Percentiles rank a stretch among this genome's conserved stretches.
phyloP scores from a whole-genome alignment of 805 yeast genomes.

The Myxozyma nipponensis region DNA sequence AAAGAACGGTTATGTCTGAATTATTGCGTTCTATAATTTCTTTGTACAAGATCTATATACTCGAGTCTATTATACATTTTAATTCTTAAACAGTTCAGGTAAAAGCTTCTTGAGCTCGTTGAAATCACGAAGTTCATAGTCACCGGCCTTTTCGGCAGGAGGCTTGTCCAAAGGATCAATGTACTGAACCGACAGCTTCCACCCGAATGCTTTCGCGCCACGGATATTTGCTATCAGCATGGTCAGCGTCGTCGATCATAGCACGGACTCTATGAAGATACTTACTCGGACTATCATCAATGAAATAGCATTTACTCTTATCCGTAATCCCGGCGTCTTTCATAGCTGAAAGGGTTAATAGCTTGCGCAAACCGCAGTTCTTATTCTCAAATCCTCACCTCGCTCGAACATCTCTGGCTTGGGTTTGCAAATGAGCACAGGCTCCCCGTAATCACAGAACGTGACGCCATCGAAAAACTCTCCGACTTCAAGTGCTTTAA shows the following conservation, averaged over 20 bases:
- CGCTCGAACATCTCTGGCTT: slow-evolving; percentile 62
- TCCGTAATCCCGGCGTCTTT: slow-evolving; percentile 55
- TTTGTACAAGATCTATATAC: too few species aligned
- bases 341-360: slow-evolving; percentile 38
- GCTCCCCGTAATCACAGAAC: slow-evolving; percentile 72
- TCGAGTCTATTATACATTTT: too few species aligned
- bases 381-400: slow-evolving; percentile 42
- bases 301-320: slow-evolving; percentile 57
- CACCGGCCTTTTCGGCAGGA: slow-evolving; percentile 40
- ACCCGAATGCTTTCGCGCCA: slow-evolving; percentile 69
- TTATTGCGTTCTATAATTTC: too few species aligned
- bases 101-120: slow-evolving; percentile 51
- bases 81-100: slow-evolving; percentile 47
- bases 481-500: slow-evolving; percentile 78
- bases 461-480: slow-evolving; percentile 87
- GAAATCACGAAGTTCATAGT: slow-evolving; percentile 54
- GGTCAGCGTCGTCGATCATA: background rate
- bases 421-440: slow-evolving; percentile 82
- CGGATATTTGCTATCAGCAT: slow-evolving; percentile 60
- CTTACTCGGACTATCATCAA: slow-evolving; percentile 72
- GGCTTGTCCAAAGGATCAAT: slow-evolving; percentile 65
- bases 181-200: slow-evolving; percentile 66
- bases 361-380: too few species aligned
- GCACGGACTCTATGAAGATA: too few species aligned
- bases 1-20: too few species aligned